phyloP scores from a whole-genome alignment of 2,329 filamentous ascomycete species.

The Mycosphaerelloides madeirae region DNA sequence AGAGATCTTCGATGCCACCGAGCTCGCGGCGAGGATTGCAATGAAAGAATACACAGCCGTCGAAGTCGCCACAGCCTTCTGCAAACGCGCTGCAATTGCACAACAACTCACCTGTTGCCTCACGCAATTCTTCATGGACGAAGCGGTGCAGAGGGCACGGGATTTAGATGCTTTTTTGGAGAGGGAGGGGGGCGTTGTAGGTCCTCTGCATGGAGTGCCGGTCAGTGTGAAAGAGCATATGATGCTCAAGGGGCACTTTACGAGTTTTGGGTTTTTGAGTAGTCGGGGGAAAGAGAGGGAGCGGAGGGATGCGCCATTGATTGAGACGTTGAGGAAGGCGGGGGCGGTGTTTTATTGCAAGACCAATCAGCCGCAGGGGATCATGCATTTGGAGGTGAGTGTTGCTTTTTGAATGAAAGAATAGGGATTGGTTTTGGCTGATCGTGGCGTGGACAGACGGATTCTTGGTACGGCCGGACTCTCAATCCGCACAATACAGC shows the following conservation, averaged over 20 bases:
- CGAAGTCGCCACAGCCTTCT: slow-evolving; percentile 16
- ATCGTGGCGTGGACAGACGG: slow-evolving; percentile 1
- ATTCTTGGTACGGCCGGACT: slow-evolving; percentile 7
- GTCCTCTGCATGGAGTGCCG: slow-evolving; percentile 18
- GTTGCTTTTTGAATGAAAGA: too few relatives aligned
- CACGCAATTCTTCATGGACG: slow-evolving; percentile 16
- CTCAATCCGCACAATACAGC: slow-evolving; percentile 18
- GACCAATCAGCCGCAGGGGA: slow-evolving; percentile 17
- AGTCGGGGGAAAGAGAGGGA: slow-evolving; percentile 2
- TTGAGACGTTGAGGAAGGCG: slow-evolving; percentile 10
- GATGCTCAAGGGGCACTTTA: slow-evolving; percentile 11
- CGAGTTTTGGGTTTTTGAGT: slow-evolving; percentile 12
- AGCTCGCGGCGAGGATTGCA: slow-evolving; percentile 11
- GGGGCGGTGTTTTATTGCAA: slow-evolving; percentile 22
- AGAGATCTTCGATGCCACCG: slow-evolving; percentile 14
- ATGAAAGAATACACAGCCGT: slow-evolving; percentile 10
- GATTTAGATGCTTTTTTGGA: slow-evolving; percentile 14
- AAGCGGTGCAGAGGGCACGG: slow-evolving; percentile 16
- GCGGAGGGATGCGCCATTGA: slow-evolving; percentile 13
- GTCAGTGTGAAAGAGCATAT: slow-evolving; percentile 19
- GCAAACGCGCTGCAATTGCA: slow-evolving; percentile 17
- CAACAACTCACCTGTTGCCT: slow-evolving; percentile 20
- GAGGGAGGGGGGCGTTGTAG: slow-evolving; percentile 12
- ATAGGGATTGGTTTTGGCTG: too few relatives aligned
- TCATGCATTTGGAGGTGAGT: slow-evolving; percentile 16